Percentiles rank a stretch among this genome's conserved stretches.
Conservation (phyloP, 2,329 filamentous ascomycete species). For the Phoma sp. region DNA sequence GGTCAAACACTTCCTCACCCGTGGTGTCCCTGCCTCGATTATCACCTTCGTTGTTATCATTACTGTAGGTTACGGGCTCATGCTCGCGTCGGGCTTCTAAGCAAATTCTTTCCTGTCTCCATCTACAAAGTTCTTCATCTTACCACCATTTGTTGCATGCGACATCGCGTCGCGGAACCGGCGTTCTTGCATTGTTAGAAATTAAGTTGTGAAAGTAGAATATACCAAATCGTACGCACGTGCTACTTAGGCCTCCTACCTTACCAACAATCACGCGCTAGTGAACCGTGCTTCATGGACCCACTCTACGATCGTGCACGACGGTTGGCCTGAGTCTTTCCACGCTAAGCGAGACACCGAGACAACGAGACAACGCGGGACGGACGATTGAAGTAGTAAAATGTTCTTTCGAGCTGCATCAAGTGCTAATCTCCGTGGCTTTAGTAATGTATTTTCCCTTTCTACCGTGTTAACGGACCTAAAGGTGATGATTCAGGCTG, state of each 20-base stretch:
- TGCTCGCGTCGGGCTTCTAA: constrained; percentile 75
- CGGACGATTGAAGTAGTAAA: neutral
- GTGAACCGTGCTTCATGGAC: neutral
- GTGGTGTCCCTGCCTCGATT: constrained; percentile 87
- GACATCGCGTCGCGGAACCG: constrained; percentile 1
- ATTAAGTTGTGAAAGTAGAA: neutral
- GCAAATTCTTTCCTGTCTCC: neutral
- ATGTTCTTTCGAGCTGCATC: neutral
- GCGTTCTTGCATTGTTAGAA: constrained; percentile 1
- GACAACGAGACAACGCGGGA: neutral
- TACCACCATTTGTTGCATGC: constrained; percentile 9
- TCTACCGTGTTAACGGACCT: neutral
- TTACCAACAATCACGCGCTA: neutral
- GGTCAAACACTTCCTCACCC: constrained; percentile 92
- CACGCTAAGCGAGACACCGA: neutral
- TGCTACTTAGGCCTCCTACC: neutral
- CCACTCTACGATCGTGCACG: neutral
- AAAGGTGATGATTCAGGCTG: neutral
- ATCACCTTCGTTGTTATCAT: constrained; percentile 82
- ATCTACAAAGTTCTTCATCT: constrained; percentile 8
- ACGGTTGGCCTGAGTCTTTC: neutral
- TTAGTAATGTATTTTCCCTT: neutral
- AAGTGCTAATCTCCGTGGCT: neutral
- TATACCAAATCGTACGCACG: neutral
- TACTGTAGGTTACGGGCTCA: constrained; percentile 87